Evolutionary conservation across 2,329 filamentous ascomycete genomes (phyloP).

Genomic region (Chrysosporium keratinophilum): DNA sequence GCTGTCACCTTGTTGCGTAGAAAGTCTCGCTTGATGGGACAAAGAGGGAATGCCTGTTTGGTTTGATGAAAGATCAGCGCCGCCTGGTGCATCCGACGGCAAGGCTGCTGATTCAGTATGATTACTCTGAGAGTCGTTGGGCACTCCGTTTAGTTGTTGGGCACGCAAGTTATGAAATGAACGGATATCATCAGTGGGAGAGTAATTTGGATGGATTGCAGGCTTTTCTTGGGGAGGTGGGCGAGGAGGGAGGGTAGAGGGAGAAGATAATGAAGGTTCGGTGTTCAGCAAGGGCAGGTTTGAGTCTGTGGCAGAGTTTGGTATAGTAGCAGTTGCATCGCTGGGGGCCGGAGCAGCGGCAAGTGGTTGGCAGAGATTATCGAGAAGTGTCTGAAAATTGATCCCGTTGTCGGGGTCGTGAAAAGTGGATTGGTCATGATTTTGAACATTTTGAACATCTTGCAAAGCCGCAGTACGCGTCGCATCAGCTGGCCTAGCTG

Average conservation of each 20-base stretch:
- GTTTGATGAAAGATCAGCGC: conserved; percentile 16
- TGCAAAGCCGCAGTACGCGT: not conserved
- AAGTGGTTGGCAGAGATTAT: conserved; percentile 36
- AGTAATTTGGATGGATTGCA: conserved; percentile 31
- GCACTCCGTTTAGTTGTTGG: conserved; percentile 22
- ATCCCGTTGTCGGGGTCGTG: conserved; percentile 30
- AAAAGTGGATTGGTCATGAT: conserved; percentile 18
- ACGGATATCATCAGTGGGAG: conserved; percentile 30
- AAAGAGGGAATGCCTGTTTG: not conserved
- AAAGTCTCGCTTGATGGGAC: not conserved
- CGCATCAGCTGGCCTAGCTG: not conserved
- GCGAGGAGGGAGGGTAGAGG: conserved; percentile 36
- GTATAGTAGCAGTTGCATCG: conserved; percentile 19
- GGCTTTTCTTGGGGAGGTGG: conserved; percentile 38
- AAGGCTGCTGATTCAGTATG: conserved; percentile 19
- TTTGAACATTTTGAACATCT: conserved; percentile 18
- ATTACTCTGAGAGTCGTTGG: conserved; percentile 26
- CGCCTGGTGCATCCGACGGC: not conserved
- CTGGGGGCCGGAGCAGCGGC: conserved; percentile 22
- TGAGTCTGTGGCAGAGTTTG: conserved; percentile 22
- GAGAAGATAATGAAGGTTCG: conserved; percentile 17
- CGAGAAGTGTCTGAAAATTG: conserved; percentile 41
- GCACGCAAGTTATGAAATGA: conserved; percentile 32
- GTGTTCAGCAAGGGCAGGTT: conserved; percentile 18
- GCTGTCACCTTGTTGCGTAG: not conserved